These are phyloP conservation scores for Eucalyptus pauciflora DNA, from an alignment of 345 rosid genomes.

Conservation along the genomic window DNA sequence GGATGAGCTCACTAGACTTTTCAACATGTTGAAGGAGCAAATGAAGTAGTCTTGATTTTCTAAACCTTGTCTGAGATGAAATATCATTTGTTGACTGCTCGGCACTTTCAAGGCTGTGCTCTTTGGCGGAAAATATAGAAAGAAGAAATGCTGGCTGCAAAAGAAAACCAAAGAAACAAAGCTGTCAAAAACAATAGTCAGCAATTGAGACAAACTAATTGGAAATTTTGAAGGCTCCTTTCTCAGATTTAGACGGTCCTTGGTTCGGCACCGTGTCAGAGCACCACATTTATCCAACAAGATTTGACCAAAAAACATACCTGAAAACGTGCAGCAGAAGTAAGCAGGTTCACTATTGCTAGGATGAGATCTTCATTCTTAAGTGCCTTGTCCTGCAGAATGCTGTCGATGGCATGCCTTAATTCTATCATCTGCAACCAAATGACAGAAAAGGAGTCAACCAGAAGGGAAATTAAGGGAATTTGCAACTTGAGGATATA, in stretches of 20 bases:
- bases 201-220: neutral
- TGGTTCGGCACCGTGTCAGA: neutral
- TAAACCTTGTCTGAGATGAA: constrained; percentile 11
- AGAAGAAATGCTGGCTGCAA: constrained; percentile 81
- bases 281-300: neutral
- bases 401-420: constrained; percentile 24
- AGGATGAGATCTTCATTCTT: constrained; percentile 51
- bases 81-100: constrained; percentile 23
- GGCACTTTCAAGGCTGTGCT: constrained; percentile 9
- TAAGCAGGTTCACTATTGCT: constrained; percentile 48
- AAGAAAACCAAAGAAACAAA: neutral
- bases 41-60: constrained; percentile 35
- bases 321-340: constrained; percentile 71
- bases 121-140: constrained; percentile 34
- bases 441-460: neutral
- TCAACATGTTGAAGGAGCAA: constrained; percentile 36
- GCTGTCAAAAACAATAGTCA: neutral
- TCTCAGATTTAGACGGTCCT: neutral
- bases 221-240: neutral
- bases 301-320: constrained; percentile 6
- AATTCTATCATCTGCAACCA: constrained; percentile 49
- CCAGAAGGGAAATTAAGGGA: neutral
- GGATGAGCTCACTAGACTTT: constrained; percentile 46
- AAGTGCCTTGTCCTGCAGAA: constrained; percentile 29
- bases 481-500: neutral